Base-by-base conservation (phyloP, 73 alveolate genomes). In the Breviolum minutum region DNA sequence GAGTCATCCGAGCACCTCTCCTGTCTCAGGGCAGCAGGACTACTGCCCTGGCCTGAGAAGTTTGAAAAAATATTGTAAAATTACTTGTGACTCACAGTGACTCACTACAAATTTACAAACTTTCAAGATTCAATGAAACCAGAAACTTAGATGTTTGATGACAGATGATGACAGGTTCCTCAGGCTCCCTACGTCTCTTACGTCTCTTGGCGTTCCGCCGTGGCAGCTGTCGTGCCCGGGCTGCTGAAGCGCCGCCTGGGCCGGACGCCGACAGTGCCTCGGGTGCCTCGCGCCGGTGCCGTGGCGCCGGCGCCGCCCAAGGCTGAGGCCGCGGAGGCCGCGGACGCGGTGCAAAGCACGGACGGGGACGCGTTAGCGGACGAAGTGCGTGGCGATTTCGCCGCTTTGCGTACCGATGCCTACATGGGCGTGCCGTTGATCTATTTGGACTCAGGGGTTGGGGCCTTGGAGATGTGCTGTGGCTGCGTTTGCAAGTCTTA, bases 351-450 rank as follows among this genome's bases (percentile, higher is more conserved):
- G n/a, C n/a, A n/a, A n/a, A n/a, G n/a, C 32, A 10, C 82, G n/a
- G 32, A 29, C 32, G 27, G 54, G 63, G 94, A 79, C 29, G 94
- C 61, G 27, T 26, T 85, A 63, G 94, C 94, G n/a, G 79, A 77
- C 19, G 90, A 92, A 80, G 89, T 92, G n/a, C 86, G 98, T 27
- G 69, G 81, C 22, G 98, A 92, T n/a, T 92, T 92, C 68, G 79
- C 98, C 6, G 98, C 98, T 2, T 61, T 92, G 90, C 60, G 90
- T 68, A 92, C 90, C 19, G 90, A 92, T 48, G 98, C 98, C 81
- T 92, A 92, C 48, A 69, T 84, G 69, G 98, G 98, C 69, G 98
- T 92, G 89, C 98, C 98, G 30, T 68, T 92, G 89, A 92, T 92
- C 90, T 92, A 92, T 66, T 76, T 92, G 81, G 98, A 92, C 79